These are phyloP conservation scores for Hypoxylon sp. DNA, from an alignment of 2,329 filamentous ascomycete species.

Conservation along the genomic window DNA sequence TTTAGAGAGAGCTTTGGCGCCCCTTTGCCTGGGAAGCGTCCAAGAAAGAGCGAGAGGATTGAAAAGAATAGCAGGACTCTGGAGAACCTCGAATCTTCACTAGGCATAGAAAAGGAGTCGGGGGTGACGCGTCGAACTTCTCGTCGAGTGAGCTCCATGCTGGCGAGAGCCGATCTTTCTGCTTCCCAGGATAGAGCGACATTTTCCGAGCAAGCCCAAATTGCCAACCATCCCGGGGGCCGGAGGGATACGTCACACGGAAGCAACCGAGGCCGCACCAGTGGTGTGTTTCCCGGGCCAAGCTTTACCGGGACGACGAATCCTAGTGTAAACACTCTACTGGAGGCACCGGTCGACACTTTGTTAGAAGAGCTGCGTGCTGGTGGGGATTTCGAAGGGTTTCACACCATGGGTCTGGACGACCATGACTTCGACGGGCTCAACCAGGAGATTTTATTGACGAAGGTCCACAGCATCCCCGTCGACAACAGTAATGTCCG, in stretches of 20 bases:
- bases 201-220: conserved; percentile 75
- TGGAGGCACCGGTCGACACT: conserved; percentile 76
- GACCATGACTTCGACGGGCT: conserved; percentile 79
- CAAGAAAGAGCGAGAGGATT: conserved; percentile 63
- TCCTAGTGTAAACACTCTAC: conserved; percentile 56
- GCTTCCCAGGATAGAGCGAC: conserved; percentile 83
- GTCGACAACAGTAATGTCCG: conserved; percentile 71
- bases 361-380: conserved; percentile 75
- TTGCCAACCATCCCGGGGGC: conserved; percentile 57
- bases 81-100: conserved; percentile 73
- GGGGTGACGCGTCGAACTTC: conserved; percentile 69
- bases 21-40: conserved; percentile 64
- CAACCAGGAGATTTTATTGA: conserved; percentile 77
- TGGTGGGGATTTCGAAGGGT: conserved; percentile 73
- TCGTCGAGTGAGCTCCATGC: conserved; percentile 88
- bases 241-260: conserved; percentile 82
- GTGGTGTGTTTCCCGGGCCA: conserved; percentile 59
- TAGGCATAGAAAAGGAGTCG: conserved; percentile 75
- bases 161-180: conserved; percentile 87
- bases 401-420: conserved; percentile 78
- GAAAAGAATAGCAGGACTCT: conserved; percentile 61
- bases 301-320: conserved; percentile 54
- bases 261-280: conserved; percentile 71
- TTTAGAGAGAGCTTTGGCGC: conserved; percentile 82
- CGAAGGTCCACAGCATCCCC: conserved; percentile 75